A percentile compares a stretch with the other conserved stretches of the same genome.
phyloP scores from a whole-genome alignment of 2,329 filamentous ascomycete genomes.

The Rhynchosporium secalis region DNA sequence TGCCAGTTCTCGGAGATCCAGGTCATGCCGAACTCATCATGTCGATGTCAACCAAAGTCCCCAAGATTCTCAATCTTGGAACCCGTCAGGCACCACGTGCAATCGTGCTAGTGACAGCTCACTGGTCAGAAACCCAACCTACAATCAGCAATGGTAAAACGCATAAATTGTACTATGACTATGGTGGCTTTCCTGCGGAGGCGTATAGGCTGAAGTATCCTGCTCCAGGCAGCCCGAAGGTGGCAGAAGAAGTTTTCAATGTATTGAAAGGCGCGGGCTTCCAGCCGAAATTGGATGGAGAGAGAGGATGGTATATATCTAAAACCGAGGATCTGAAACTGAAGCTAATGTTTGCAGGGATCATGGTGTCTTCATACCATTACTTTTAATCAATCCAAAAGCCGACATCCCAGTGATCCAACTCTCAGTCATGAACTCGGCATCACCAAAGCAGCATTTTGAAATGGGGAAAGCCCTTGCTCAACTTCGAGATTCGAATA shows the following conservation, averaged over 20 bases:
- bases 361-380: constrained; percentile 65
- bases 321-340: background rate
- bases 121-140: constrained; percentile 64
- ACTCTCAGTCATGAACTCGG: constrained; percentile 60
- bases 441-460: constrained; percentile 67
- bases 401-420: constrained; percentile 65
- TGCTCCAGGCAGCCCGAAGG: constrained; percentile 54
- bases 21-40: constrained; percentile 50
- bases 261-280: constrained; percentile 48
- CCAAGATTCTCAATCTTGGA: constrained; percentile 55
- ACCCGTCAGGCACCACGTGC: constrained; percentile 61
- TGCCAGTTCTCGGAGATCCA: constrained; percentile 59
- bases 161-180: constrained; percentile 57
- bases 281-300: constrained; percentile 28
- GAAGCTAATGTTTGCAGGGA: constrained; percentile 40
- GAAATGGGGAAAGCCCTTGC: constrained; percentile 65
- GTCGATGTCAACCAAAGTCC: constrained; percentile 54
- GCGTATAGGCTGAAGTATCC: constrained; percentile 57
- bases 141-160: constrained; percentile 51
- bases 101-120: constrained; percentile 74
- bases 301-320: constrained; percentile 29
- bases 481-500: constrained; percentile 64
- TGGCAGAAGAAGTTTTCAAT: constrained; percentile 51
- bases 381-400: constrained; percentile 32
- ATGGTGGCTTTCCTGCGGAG: constrained; percentile 58